Evolutionary conservation across 2,329 filamentous ascomycete species (phyloP).

Genomic region (Cladosporium sp.): DNA sequence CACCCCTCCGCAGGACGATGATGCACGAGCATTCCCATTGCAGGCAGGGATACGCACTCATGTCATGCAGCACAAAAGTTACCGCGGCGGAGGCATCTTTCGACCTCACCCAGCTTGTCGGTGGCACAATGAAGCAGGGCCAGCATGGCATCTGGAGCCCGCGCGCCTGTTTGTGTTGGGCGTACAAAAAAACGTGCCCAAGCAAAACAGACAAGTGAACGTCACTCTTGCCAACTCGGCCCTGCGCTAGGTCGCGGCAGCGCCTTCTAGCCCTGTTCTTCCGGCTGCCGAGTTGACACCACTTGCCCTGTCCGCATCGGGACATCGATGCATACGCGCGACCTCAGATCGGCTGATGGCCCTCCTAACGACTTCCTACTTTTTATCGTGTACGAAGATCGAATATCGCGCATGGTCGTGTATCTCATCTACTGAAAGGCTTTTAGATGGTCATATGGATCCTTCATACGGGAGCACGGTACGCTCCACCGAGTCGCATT

Average conservation of each 20-base stretch:
- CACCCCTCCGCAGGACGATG: not conserved
- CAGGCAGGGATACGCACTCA: not conserved
- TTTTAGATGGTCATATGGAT: no score
- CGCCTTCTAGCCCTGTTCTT: not conserved
- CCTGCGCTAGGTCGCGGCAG: not conserved
- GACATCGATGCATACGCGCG: not conserved
- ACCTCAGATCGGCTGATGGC: not conserved
- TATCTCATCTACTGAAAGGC: no score
- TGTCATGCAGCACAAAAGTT: no score
- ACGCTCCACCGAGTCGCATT: no score
- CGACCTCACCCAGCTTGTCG: not conserved
- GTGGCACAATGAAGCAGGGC: not conserved
- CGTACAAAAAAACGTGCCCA: conserved; percentile 1
- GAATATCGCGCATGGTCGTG: no score
- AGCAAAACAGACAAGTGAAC: not conserved
- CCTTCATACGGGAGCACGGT: no score
- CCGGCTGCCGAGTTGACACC: not conserved
- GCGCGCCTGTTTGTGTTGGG: not conserved
- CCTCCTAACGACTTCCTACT: not conserved
- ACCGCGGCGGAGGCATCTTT: no score
- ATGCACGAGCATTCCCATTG: not conserved
- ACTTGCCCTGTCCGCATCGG: not conserved
- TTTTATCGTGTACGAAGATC: not conserved
- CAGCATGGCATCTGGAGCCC: not conserved
- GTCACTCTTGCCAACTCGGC: not conserved